A percentile compares a stretch with the other conserved stretches of the same genome.
phyloP scores from a whole-genome alignment of 2,329 filamentous ascomycete genomes.

The Ceratocystiopsis brevicomis region DNA sequence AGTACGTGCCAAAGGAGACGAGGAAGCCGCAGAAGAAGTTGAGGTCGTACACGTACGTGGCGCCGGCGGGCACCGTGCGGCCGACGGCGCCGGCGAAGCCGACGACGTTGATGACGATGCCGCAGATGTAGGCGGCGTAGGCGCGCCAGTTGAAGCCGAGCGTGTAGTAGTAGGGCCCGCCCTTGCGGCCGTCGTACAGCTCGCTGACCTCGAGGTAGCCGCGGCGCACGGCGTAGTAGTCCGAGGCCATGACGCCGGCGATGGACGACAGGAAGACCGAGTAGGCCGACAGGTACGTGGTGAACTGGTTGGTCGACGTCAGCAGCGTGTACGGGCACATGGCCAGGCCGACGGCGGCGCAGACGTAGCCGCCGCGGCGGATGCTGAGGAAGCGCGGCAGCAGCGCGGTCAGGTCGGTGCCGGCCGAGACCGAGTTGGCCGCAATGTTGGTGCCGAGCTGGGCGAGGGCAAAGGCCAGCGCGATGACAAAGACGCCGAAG shows the following conservation, averaged over 20 bases:
- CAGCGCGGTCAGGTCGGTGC: slow-evolving; percentile 16
- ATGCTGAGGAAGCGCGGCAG: slow-evolving; percentile 19
- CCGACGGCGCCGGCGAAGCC: no score
- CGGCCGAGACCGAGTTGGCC: slow-evolving; percentile 19
- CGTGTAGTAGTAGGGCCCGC: slow-evolving; percentile 8
- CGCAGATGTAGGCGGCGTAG: neutral
- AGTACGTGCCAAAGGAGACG: no score
- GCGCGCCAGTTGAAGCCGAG: slow-evolving; percentile 10
- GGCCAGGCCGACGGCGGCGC: slow-evolving; percentile 6
- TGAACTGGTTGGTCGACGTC: slow-evolving; percentile 6
- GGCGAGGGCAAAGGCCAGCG: slow-evolving; percentile 7
- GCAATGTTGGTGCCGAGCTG: slow-evolving; percentile 9
- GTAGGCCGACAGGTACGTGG: slow-evolving; percentile 9
- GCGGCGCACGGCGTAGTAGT: slow-evolving; percentile 21
- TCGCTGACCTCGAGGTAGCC: slow-evolving; percentile 17
- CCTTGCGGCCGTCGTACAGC: slow-evolving; percentile 19
- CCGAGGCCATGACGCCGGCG: slow-evolving; percentile 16
- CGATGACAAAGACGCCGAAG: slow-evolving; percentile 8
- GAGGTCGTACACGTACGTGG: no score
- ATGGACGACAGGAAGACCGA: slow-evolving; percentile 11
- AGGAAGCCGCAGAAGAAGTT: no score
- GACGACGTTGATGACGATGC: no score
- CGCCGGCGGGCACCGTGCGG: no score
- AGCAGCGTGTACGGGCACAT: slow-evolving; percentile 13
- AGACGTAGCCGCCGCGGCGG: slow-evolving; percentile 13